Evolutionary conservation across 345 rosid species (phyloP).

Genomic region (Melastoma malabathricum): DNA sequence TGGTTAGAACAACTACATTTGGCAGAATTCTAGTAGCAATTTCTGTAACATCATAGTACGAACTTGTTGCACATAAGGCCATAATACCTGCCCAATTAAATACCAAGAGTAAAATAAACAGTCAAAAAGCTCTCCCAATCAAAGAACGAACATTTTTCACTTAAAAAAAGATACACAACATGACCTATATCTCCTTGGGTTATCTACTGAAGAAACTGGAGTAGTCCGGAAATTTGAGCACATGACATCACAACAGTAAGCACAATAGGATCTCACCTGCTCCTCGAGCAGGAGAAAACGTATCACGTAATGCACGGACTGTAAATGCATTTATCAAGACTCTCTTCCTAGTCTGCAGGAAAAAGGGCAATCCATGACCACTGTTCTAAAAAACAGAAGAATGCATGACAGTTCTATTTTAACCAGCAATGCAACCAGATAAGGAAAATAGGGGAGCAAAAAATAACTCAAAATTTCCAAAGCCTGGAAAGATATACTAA

Average conservation of each 20-base stretch:
- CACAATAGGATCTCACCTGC: constrained; percentile 44
- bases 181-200: too few species aligned
- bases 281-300: constrained; percentile 96
- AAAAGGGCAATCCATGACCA: background rate
- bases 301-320: constrained; percentile 93
- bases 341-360: constrained; percentile 77
- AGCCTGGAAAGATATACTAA: constrained; percentile 11
- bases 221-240: too few species aligned
- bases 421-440: background rate
- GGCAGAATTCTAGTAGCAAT: constrained; percentile 94
- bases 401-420: too few species aligned
- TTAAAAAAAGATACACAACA: background rate
- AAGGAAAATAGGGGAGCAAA: background rate
- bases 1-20: constrained; percentile 67
- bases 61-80: constrained; percentile 92
- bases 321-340: constrained; percentile 97
- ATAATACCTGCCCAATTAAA: constrained; percentile 54
- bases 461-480: background rate
- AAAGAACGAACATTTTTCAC: background rate
- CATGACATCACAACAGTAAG: too few species aligned
- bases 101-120: background rate
- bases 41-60: constrained; percentile 76
- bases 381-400: background rate
- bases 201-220: background rate
- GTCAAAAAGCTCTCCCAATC: background rate